phyloP scores from a whole-genome alignment of 192 early-diverging fungal genomes.

The Paraglomus brasilianum region DNA sequence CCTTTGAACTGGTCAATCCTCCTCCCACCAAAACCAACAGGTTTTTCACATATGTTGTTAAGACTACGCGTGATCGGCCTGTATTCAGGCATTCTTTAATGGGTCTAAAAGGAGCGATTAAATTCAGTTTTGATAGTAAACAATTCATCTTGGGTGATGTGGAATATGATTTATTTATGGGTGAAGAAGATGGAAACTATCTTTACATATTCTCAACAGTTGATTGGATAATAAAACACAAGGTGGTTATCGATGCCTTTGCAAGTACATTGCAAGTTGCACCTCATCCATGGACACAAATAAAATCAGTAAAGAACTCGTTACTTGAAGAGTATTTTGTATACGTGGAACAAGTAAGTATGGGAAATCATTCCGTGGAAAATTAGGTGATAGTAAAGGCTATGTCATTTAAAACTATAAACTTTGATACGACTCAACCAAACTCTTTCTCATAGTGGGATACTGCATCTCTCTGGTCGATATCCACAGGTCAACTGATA shows the following conservation, averaged over 20 bases:
- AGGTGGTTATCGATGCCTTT: constrained; percentile 1
- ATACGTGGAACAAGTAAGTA: constrained; percentile 8
- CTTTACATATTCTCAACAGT: constrained; percentile 7
- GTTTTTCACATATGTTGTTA: constrained; percentile 10
- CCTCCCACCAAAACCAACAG: neutral
- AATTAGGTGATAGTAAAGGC: too few relatives aligned
- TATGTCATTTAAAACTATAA: neutral
- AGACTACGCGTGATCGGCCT: neutral
- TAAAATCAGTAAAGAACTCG: constrained; percentile 1
- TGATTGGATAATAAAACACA: constrained; percentile 7
- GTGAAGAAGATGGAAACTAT: neutral
- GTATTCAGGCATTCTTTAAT: constrained; percentile 4
- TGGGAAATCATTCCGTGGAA: too few relatives aligned
- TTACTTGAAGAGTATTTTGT: constrained; percentile 9
- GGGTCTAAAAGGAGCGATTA: constrained; percentile 7
- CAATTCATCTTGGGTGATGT: constrained; percentile 6
- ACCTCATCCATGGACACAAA: constrained; percentile 22
- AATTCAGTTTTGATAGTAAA: constrained; percentile 1
- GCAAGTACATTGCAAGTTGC: constrained; percentile 1
- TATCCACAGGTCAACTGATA: constrained; percentile 10
- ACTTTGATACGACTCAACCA: neutral
- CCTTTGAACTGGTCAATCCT: constrained; percentile 14
- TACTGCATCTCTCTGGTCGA: constrained; percentile 5
- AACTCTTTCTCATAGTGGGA: constrained; percentile 2
- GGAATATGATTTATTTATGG: neutral